phyloP scores from a whole-genome alignment of 805 yeast species.

The Myxozyma lipomycoides region DNA sequence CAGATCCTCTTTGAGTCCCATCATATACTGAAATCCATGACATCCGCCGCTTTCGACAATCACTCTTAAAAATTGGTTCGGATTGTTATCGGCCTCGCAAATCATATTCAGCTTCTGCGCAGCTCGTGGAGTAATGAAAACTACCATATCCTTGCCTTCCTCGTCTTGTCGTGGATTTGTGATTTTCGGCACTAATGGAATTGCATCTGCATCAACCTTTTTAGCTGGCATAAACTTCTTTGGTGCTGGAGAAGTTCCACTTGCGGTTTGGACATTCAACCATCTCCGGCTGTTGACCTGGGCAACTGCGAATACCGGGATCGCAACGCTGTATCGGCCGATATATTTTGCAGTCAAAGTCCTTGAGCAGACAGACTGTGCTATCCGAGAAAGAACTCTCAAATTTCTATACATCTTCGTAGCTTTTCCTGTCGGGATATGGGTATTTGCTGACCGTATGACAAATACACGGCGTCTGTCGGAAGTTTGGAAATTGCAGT shows the following conservation, averaged over 20 bases:
- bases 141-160: slow-evolving; percentile 38
- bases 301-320: background rate
- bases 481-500: no score
- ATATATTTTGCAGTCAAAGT: background rate
- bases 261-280: background rate
- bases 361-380: no score
- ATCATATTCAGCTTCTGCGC: slow-evolving; percentile 51
- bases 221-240: slow-evolving; percentile 4
- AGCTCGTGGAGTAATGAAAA: slow-evolving; percentile 42
- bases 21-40: slow-evolving; percentile 90
- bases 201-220: slow-evolving; percentile 3
- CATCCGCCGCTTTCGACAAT: slow-evolving; percentile 95
- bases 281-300: background rate
- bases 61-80: slow-evolving; percentile 62
- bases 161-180: slow-evolving; percentile 35
- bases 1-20: slow-evolving; percentile 50
- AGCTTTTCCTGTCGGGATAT: no score
- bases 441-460: no score
- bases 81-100: slow-evolving; percentile 51
- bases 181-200: slow-evolving; percentile 25
- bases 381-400: no score
- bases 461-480: no score
- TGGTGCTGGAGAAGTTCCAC: background rate
- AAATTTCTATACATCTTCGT: no score
- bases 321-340: background rate